Evolutionary conservation across 179 eudicot genomes (phyloP).

Genomic region (Silene coronaria): DNA sequence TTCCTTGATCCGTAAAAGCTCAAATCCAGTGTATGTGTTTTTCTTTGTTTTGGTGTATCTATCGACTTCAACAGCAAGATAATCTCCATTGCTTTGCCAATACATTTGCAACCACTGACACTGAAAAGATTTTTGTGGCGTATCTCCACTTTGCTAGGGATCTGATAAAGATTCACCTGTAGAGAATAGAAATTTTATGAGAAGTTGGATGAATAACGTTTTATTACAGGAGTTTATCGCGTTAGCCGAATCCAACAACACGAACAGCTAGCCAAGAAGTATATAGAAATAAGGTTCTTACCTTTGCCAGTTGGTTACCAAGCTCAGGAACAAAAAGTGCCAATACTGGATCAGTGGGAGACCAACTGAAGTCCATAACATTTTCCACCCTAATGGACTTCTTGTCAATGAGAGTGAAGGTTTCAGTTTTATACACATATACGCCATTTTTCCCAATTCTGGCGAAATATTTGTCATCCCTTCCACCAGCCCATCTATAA

Average conservation of each 20-base stretch:
- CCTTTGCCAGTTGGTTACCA: constrained; percentile 90
- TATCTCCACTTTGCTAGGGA: constrained; percentile 81
- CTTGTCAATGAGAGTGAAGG: constrained; percentile 73
- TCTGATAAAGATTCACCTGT: constrained; percentile 91
- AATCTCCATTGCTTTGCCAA: constrained; percentile 96
- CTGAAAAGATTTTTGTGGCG: constrained; percentile 93
- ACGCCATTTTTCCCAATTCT: constrained; percentile 79
- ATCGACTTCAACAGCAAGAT: constrained; percentile 93
- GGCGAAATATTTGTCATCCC: constrained; percentile 80
- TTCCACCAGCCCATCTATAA: constrained; percentile 87
- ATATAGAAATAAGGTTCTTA: constrained; percentile 17
- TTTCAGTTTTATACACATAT: constrained; percentile 83
- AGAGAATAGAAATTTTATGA: constrained; percentile 7
- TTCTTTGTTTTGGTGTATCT: constrained; percentile 93
- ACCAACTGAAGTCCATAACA: constrained; percentile 83
- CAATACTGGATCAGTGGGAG: constrained; percentile 76
- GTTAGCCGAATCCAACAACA: not conserved
- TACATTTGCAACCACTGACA: constrained; percentile 97
- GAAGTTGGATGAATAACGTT: not conserved
- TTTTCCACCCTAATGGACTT: constrained; percentile 81
- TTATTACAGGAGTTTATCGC: not conserved
- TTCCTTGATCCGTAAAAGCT: constrained; percentile 93
- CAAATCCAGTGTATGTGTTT: constrained; percentile 97
- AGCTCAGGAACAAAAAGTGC: constrained; percentile 79
- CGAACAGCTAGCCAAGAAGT: not conserved